Evolutionary conservation across 2,329 filamentous ascomycete species (phyloP), one percentile per base, ranked within the genome.

Genomic region (Ophiostoma pallidulum): DNA sequence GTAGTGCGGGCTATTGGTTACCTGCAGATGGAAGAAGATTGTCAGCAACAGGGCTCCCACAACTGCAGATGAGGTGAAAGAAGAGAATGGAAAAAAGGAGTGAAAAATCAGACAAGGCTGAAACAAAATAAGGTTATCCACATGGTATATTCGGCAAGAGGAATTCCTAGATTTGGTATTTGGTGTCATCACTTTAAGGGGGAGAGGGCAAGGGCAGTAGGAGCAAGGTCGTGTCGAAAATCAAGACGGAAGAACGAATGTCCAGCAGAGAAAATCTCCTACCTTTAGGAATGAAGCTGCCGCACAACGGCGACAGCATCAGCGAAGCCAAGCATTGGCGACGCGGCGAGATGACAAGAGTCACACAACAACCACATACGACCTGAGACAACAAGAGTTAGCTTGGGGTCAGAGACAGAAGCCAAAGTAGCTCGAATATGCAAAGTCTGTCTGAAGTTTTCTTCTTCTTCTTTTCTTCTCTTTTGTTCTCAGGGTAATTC

Each of bases 61-160:
- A 41, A 13, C 18, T 36, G 18, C 41, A 39, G 42, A 54, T 46
- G 32, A 8, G 7, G 32, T 10, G 22, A 20, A 29, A 33, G 7
- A 29, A 26, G 33, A 38, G 33, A 38, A 26, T 40, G 26, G 24
- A 18, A 12, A 22, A 51, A 57, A 58, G 51, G 53, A 54, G 50
- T 50, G 47, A 49, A 22, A 62, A 66, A 69, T 80, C 77, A 80
- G 77, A 80, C 76, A 80, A 80, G 77, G 77, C 77, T 80, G 76
- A 80, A 80, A 80, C 77, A 65, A n/a, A n/a, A 54, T 46, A 55
- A 66, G 51, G 54, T 66, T 70, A 66, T 80, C 77, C 70, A 80
- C 77, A 80, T 79, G 51, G 61, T 77, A 57, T 78, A 68, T 80
- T 80, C 74, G 73, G 77, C 66, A 78, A 74, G 77, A 80, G 77